Conservation (phyloP, 495 filamentous ascomycete species). For the Hypoxylon lenormandii region DNA sequence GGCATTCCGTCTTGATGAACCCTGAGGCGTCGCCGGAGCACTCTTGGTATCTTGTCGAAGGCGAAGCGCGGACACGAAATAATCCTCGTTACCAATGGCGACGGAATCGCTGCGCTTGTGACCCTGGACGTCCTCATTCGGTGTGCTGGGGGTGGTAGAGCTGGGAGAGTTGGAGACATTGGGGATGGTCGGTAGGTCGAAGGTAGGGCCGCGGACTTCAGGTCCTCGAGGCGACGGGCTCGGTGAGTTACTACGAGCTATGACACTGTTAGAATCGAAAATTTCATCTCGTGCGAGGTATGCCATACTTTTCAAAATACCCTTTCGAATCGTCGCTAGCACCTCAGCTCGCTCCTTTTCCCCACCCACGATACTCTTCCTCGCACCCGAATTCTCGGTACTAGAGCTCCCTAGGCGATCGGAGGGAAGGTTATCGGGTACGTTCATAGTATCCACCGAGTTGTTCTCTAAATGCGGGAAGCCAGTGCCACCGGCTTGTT, state of each 20-base stretch:
- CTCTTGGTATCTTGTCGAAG: constrained; percentile 77
- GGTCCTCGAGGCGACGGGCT: constrained; percentile 72
- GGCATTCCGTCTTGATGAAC: constrained; percentile 74
- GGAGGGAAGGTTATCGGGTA: constrained; percentile 52
- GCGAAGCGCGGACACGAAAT: constrained; percentile 81
- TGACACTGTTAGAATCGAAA: constrained; percentile 42
- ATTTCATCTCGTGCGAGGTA: not conserved
- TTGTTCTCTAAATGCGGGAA: constrained; percentile 89
- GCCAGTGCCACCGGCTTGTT: constrained; percentile 79
- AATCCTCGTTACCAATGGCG: constrained; percentile 83
- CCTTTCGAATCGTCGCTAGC: constrained; percentile 87
- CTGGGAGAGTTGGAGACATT: constrained; percentile 78
- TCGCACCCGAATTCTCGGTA: constrained; percentile 69
- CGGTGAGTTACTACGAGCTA: constrained; percentile 67
- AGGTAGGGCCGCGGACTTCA: constrained; percentile 64
- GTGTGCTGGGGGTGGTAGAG: constrained; percentile 85
- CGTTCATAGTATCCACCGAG: constrained; percentile 71
- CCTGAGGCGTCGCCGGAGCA: constrained; percentile 78
- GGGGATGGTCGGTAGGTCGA: constrained; percentile 67
- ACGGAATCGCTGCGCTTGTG: constrained; percentile 74
- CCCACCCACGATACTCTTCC: constrained; percentile 90
- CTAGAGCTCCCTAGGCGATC: constrained; percentile 66
- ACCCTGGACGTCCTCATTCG: constrained; percentile 74
- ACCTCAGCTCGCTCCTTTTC: constrained; percentile 92
- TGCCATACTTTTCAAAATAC: constrained; percentile 90